phyloP scores from a whole-genome alignment of 192 early-diverging fungal species.

The Podila clonocystis region DNA sequence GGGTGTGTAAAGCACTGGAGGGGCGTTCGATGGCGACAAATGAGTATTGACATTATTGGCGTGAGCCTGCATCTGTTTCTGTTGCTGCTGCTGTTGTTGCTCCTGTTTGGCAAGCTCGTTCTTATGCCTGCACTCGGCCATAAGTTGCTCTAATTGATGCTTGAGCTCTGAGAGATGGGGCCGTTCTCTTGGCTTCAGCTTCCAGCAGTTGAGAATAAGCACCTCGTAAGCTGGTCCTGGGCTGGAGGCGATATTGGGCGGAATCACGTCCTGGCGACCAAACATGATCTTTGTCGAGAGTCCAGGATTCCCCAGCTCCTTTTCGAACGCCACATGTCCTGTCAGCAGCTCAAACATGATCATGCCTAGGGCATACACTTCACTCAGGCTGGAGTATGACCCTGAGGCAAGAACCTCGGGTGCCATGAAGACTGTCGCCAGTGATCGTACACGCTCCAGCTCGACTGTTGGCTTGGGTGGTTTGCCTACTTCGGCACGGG shows the following conservation, averaged over 20 bases:
- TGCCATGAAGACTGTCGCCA: conserved; percentile 34
- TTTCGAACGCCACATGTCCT: conserved; percentile 35
- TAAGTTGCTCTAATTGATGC: conserved; percentile 31
- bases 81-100: background rate
- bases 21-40: conserved; percentile 23
- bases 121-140: conserved; percentile 20
- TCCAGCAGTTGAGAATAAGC: conserved; percentile 46
- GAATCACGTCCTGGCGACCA: conserved; percentile 40
- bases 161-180: conserved; percentile 44
- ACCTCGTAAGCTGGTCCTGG: conserved; percentile 38
- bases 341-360: conserved; percentile 47
- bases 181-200: conserved; percentile 24
- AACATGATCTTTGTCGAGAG: conserved; percentile 43
- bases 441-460: conserved; percentile 22
- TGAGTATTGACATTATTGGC: conserved; percentile 3
- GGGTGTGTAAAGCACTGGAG: background rate
- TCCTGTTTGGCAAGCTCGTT: conserved; percentile 14
- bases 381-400: conserved; percentile 35
- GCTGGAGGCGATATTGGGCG: conserved; percentile 21
- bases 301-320: conserved; percentile 30
- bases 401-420: conserved; percentile 39
- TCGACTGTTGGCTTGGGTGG: conserved; percentile 38
- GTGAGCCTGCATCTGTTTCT: background rate
- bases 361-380: conserved; percentile 48
- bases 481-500: conserved; percentile 30